Evolutionary conservation across 306 rosid species (phyloP), one percentile per base, ranked within the genome.

Genomic region (Citrullus mucosospermus): DNA sequence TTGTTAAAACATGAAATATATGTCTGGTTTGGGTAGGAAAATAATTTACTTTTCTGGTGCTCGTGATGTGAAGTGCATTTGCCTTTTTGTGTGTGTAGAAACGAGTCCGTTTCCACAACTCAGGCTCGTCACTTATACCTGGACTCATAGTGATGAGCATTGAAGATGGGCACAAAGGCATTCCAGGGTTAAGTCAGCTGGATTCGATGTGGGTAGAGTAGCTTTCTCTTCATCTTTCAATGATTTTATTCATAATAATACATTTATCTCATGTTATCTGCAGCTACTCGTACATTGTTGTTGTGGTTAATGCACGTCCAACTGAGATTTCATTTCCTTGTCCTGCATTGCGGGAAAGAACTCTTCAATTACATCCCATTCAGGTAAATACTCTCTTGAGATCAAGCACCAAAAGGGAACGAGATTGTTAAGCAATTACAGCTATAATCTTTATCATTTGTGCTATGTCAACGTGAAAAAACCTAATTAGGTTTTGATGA

Each of bases 111-210:
- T 95, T 95, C 85, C 93, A 89, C 84, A 91, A 95, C 55, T 88
- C 91, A 67, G 99, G 97, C 46, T 80, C 89, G 28, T 85, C 92
- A 30, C 81, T 84, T 71, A 78, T 85, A 76, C 90, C 80, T 59
- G 99, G 96, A 18, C 86, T 87, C 80, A 82, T 95, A 82, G 96
- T 88, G 78, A 91, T 92, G 96, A 90, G 97, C 89, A 95, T 92
- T 83, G 97, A 92, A 85, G 99, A 95, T 76, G 99, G 97, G 46
- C 84, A 85, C 22, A 85, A 86, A 46, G 91, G 96, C 75, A 53
- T 88, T 77, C 92, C 89, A 9, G 97, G 92, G 81, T 81, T 92
- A 85, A 76, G 90, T 78, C 96, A 95, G 85, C 87, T 95, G 85
- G 99, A 95, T 92, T 86, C 97, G 60, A 81, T 55, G 99, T 95